Percentiles rank a stretch among this genome's conserved stretches.
These are phyloP conservation scores for Arthrobotrys sinensis DNA, from an alignment of 2,329 filamentous ascomycete species.

Conservation along the genomic window DNA sequence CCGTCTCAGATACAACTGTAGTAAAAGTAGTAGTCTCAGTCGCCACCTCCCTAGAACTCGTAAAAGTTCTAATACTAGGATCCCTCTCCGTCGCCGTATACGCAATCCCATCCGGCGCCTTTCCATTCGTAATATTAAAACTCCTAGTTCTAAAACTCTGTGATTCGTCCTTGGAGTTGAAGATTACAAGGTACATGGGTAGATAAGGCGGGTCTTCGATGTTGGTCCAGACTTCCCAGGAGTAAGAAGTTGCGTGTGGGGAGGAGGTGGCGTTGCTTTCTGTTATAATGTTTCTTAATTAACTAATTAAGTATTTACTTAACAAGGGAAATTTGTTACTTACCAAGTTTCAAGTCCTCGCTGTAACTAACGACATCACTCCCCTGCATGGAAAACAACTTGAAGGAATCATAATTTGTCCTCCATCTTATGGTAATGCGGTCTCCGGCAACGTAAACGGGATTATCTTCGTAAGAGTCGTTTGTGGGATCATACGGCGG, in stretches of 20 bases:
- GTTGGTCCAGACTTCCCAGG: slow-evolving; percentile 30
- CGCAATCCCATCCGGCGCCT: slow-evolving; percentile 27
- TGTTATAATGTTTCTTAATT: slow-evolving; percentile 1
- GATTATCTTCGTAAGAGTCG: slow-evolving; percentile 1
- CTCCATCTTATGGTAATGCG: slow-evolving; percentile 50
- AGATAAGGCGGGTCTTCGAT: slow-evolving; percentile 24
- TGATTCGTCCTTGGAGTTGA: background rate
- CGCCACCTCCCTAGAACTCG: background rate
- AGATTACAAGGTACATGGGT: slow-evolving; percentile 12
- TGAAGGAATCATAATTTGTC: slow-evolving; percentile 12
- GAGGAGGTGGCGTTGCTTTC: slow-evolving; percentile 28
- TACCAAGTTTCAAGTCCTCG: slow-evolving; percentile 18
- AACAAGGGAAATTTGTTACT: background rate
- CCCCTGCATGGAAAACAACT: slow-evolving; percentile 15
- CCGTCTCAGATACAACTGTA: background rate
- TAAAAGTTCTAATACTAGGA: slow-evolving; percentile 22
- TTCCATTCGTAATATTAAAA: slow-evolving; percentile 28
- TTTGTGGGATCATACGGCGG: slow-evolving; percentile 14
- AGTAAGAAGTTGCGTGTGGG: slow-evolving; percentile 26
- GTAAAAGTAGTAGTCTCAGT: background rate
- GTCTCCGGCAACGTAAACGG: background rate
- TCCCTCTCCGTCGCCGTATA: slow-evolving; percentile 30
- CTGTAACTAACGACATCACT: slow-evolving; percentile 7
- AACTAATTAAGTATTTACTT: background rate
- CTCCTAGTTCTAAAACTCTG: slow-evolving; percentile 17